Evolutionary conservation across 805 yeast species (phyloP), one percentile per base, ranked within the genome.

Genomic region (Saccharomycopsis synnaedendra): DNA sequence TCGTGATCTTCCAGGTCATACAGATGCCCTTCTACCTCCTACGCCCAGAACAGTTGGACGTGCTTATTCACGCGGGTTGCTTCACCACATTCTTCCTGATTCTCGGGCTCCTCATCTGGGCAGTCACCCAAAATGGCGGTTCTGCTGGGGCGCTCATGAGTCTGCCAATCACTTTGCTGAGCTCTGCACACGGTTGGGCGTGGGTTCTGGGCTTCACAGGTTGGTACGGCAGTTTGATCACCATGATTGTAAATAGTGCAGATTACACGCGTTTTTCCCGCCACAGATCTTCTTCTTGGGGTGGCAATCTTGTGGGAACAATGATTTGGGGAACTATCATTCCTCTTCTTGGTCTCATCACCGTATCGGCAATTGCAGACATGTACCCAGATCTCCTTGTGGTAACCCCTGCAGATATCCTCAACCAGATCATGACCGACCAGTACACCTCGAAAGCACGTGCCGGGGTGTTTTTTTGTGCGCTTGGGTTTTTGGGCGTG

Each of bases 301-400:
- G 56, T 41, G 69, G 69, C 19, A 60, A 58, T 32, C 43, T 59
- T 19, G 27, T 61, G 30, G 56, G 69, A 3, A 53, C 60, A 37
- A 50, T 65, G 41, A 46, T 67, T 5, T 51, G 61, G 6, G 72
- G 72, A 3, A 57, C 65, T 5, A 48, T 68, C 39, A 62, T 69
- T 27, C 73, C 75, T 10, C 53, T 70, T 9, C 61, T 71, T 54
- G 75, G 75, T n/a, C 56, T 69, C 42, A 46, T 70, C 30, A 59
- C 67, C 5, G 67, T 74, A 6, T 65, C 68, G 40, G 67, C 73
- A 3, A 55, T 65, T 19, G 19, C 19, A 19, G 19, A 19, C 19
- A 19, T 19, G 19, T 19, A 19, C 19, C 19, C 19, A 19, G 19
- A 19, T 19, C 19, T 19, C 19, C 19, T 19, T 19, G 19, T 19